Evolutionary conservation across 2,329 filamentous ascomycete genomes (phyloP).

Genomic region (Colletotrichum salicis): DNA sequence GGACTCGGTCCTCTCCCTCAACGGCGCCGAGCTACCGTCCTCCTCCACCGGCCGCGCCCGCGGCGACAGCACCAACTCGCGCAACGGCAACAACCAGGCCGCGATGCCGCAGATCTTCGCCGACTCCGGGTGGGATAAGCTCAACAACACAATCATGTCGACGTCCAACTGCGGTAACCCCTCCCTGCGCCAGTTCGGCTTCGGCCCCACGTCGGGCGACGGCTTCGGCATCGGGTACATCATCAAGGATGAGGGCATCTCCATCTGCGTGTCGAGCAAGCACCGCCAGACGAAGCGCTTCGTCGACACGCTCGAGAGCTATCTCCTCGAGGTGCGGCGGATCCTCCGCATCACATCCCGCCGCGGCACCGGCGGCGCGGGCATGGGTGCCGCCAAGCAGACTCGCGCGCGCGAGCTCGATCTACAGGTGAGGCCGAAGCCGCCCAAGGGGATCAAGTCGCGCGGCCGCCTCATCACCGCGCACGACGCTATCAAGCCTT

Average conservation of each 20-base stretch:
- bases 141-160: constrained; percentile 93
- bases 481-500: constrained; percentile 55
- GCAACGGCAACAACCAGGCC: constrained; percentile 51
- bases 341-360: constrained; percentile 76
- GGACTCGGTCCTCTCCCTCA: constrained; percentile 60
- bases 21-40: constrained; percentile 41
- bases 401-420: constrained; percentile 67
- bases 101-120: constrained; percentile 83
- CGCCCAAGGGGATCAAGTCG: constrained; percentile 68
- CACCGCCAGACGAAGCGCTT: constrained; percentile 93
- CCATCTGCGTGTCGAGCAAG: constrained; percentile 92
- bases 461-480: constrained; percentile 78
- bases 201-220: constrained; percentile 91
- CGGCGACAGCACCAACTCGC: constrained; percentile 65
- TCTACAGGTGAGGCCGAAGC: constrained; percentile 46
- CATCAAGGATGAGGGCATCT: constrained; percentile 93
- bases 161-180: constrained; percentile 99
- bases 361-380: constrained; percentile 37
- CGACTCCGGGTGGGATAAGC: constrained; percentile 90
- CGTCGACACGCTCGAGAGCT: constrained; percentile 88
- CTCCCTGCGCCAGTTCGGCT: constrained; percentile 92
- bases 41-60: constrained; percentile 45
- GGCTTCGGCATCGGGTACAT: constrained; percentile 99
- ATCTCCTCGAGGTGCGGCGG: constrained; percentile 89
- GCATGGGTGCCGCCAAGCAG: constrained; percentile 48